A percentile compares a stretch with the other conserved stretches of the same genome.
Evolutionary conservation across 192 early-diverging fungal genomes (phyloP).

Genomic region (Rhizoclosmatium globosum): DNA sequence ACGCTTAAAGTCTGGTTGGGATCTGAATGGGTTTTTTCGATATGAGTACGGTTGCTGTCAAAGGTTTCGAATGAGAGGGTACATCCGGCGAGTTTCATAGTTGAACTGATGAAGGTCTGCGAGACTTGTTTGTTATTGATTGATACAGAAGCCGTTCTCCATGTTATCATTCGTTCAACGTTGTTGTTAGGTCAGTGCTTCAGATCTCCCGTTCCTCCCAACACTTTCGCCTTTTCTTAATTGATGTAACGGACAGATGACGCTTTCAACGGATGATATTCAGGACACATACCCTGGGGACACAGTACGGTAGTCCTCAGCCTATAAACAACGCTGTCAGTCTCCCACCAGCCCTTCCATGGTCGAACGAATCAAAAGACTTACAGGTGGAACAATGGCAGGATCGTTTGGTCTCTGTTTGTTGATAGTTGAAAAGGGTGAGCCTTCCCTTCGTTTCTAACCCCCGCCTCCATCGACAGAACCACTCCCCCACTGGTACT

Average conservation of each 20-base stretch:
- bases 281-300: slow-evolving; percentile 46
- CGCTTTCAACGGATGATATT: no score
- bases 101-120: background rate
- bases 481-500: slow-evolving; percentile 8
- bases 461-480: background rate
- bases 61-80: background rate
- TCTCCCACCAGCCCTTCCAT: background rate
- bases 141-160: no score
- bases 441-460: background rate
- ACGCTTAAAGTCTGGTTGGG: slow-evolving; percentile 47
- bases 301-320: slow-evolving; percentile 54
- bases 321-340: slow-evolving; percentile 24
- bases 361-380: background rate
- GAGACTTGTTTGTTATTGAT: background rate
- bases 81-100: background rate
- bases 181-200: no score
- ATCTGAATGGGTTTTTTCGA: slow-evolving; percentile 27
- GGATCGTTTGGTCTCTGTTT: slow-evolving; percentile 46
- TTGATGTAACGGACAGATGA: no score
- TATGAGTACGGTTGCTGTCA: background rate
- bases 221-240: no score
- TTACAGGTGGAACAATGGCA: slow-evolving; percentile 40
- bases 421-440: background rate
- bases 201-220: no score
- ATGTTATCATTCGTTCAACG: no score